Conservation (phyloP, 495 filamentous ascomycete genomes). For the Amniculicola lignicola region DNA sequence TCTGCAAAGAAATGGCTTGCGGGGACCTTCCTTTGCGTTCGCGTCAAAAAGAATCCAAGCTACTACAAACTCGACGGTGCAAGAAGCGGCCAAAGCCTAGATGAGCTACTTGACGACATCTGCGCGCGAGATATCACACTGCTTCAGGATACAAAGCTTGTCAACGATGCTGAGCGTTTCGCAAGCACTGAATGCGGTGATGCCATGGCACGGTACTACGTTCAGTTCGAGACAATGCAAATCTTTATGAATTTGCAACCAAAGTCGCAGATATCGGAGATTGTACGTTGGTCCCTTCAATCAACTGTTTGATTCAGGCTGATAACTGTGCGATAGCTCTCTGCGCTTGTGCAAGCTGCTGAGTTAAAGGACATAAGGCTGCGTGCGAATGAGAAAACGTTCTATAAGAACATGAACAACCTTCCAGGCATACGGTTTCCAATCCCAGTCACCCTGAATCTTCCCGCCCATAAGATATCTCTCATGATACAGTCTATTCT, state of each 20-base stretch:
- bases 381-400: conserved; percentile 65
- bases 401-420: conserved; percentile 83
- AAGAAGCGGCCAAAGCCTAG: conserved; percentile 51
- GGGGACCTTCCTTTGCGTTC: conserved; percentile 83
- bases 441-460: conserved; percentile 71
- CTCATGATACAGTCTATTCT: conserved; percentile 81
- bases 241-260: conserved; percentile 60
- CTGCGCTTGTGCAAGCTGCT: conserved; percentile 63
- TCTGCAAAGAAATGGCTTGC: conserved; percentile 80
- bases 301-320: background rate
- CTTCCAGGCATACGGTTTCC: conserved; percentile 68
- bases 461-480: conserved; percentile 78
- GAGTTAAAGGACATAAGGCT: conserved; percentile 79
- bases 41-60: conserved; percentile 72
- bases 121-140: conserved; percentile 75
- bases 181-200: conserved; percentile 74
- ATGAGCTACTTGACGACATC: conserved; percentile 72
- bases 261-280: conserved; percentile 61
- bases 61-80: conserved; percentile 72
- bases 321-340: conserved; percentile 50
- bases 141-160: conserved; percentile 60
- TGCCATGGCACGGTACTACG: conserved; percentile 90
- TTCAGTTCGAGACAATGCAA: conserved; percentile 90
- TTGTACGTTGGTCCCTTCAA: conserved; percentile 62
- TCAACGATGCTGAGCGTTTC: conserved; percentile 49